Conservation (phyloP, 2,329 filamentous ascomycete genomes). For the Tolypocladium inflatum region DNA sequence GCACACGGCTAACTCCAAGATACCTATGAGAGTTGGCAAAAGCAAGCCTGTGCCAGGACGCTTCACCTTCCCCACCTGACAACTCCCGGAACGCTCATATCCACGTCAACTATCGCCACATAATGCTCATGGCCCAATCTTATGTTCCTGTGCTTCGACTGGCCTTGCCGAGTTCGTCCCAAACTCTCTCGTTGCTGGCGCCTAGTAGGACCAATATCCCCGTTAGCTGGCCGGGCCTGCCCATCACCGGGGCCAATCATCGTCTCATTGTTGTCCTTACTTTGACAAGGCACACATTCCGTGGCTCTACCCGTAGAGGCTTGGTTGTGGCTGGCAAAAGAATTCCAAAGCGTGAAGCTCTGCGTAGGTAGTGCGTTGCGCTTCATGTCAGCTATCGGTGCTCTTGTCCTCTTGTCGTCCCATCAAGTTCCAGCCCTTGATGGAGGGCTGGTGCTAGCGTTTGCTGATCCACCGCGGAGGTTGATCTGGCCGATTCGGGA, state of each 20-base stretch:
- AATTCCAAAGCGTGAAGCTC: neutral
- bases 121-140: neutral
- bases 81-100: neutral
- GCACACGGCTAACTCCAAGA: neutral
- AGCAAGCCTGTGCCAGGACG: neutral
- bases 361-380: neutral
- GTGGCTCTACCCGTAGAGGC: too few species aligned
- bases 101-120: neutral
- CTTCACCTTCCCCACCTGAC: neutral
- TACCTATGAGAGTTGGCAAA: neutral
- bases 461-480: constrained; percentile 40
- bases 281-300: neutral
- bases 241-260: too few species aligned
- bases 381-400: neutral
- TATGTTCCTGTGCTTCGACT: neutral
- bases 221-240: neutral
- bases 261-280: neutral
- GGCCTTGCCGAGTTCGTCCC: neutral
- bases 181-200: neutral
- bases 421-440: constrained; percentile 4
- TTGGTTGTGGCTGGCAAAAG: neutral
- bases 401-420: neutral
- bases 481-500: constrained; percentile 77
- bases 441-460: constrained; percentile 7
- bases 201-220: neutral